A percentile compares a stretch with the other conserved stretches of the same genome.
These are phyloP conservation scores for Saccharomycopsis oosterbeekiorum DNA, from an alignment of 805 yeast genomes.

Conservation along the genomic window DNA sequence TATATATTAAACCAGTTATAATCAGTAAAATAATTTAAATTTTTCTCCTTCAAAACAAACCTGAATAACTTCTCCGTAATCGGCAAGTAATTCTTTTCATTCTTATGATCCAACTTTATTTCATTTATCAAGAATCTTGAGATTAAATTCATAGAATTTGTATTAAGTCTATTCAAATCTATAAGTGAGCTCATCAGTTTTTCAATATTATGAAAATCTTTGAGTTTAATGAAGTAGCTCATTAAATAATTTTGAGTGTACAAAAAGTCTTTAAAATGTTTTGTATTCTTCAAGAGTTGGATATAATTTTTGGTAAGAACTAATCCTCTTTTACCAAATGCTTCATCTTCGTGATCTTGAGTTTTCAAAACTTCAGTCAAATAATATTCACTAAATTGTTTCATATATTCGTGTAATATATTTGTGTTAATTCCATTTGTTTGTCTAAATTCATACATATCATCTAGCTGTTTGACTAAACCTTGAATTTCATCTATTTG, in stretches of 20 bases:
- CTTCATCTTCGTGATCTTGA: neutral
- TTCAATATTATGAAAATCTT: neutral
- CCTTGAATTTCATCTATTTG: neutral
- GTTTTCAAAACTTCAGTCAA: neutral
- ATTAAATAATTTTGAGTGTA: neutral
- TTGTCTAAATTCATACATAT: neutral
- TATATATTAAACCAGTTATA: constrained; percentile 1
- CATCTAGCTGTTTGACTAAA: neutral
- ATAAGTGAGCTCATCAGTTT: neutral
- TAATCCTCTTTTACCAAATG: neutral
- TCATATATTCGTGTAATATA: neutral
- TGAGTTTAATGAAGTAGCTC: neutral
- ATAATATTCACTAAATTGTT: neutral
- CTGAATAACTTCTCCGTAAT: neutral
- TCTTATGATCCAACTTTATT: neutral
- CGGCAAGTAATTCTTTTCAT: neutral
- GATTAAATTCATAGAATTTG: neutral
- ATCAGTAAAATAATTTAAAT: neutral
- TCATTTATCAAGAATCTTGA: neutral
- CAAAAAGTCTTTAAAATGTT: neutral
- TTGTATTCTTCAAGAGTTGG: neutral
- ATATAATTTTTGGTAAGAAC: neutral
- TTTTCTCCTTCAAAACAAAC: neutral
- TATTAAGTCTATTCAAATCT: neutral
- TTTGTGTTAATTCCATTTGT: neutral